Evolutionary conservation across 164 flowering plant species (phyloP).

Genomic region (Cinnamomum micranthum): DNA sequence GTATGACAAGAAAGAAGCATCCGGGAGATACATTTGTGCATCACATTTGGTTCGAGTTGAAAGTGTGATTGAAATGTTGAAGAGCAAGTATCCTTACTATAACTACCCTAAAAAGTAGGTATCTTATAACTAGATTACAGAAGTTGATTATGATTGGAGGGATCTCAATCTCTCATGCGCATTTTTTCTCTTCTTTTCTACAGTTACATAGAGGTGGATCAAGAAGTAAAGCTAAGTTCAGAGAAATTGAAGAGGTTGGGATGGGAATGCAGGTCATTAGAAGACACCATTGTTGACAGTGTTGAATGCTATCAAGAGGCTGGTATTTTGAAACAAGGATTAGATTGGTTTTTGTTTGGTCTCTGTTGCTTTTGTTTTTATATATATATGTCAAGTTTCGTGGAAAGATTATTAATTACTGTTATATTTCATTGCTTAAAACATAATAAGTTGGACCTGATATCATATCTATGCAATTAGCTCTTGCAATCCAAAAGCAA

Average conservation of each 20-base stretch:
- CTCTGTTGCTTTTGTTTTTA: too few species aligned
- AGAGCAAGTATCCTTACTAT: slow-evolving; percentile 13
- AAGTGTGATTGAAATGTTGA: slow-evolving; percentile 13
- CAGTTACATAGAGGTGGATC: slow-evolving; percentile 15
- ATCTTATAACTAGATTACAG: not conserved
- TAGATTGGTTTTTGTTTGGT: not conserved
- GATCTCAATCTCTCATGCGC: not conserved
- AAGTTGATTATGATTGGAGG: too few species aligned
- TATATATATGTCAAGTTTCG: too few species aligned
- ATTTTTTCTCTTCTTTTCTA: not conserved
- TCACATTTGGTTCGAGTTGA: not conserved
- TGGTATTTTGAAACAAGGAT: slow-evolving; percentile 28
- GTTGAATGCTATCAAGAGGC: slow-evolving; percentile 23
- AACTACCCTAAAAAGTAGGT: slow-evolving; percentile 25
- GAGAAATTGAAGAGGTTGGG: slow-evolving; percentile 40
- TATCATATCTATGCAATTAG: too few species aligned
- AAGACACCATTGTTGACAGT: slow-evolving; percentile 42
- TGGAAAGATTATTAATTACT: too few species aligned
- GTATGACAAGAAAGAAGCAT: slow-evolving; percentile 42
- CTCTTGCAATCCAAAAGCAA: too few species aligned
- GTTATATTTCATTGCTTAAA: too few species aligned
- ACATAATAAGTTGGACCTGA: too few species aligned
- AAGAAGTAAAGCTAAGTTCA: slow-evolving; percentile 7
- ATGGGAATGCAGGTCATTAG: slow-evolving; percentile 36
- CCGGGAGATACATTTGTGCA: slow-evolving; percentile 28